phyloP scores from a whole-genome alignment of 2,329 filamentous ascomycete genomes.

The Incumbomyces delicatus region DNA sequence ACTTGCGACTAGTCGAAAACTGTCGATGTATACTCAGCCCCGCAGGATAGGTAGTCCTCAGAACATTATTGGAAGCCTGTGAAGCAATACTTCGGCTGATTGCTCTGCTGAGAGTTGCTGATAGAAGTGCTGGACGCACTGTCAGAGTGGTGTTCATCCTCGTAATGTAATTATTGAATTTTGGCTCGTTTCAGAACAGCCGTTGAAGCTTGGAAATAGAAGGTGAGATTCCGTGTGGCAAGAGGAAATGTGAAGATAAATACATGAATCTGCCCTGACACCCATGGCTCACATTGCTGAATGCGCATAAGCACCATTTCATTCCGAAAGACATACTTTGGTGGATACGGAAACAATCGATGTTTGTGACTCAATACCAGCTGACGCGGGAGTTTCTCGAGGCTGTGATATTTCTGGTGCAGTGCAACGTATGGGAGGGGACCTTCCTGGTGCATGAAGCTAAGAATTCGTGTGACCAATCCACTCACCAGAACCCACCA shows the following conservation, averaged over 20 bases:
- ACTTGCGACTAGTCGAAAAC: constrained; percentile 30
- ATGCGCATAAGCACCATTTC: too few species aligned
- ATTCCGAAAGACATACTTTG: too few species aligned
- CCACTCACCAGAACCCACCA: too few species aligned
- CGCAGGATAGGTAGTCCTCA: constrained; percentile 19
- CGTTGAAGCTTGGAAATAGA: background rate
- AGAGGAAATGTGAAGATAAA: too few species aligned
- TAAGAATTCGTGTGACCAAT: too few species aligned
- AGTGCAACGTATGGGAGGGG: constrained; percentile 1
- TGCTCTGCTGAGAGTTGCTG: constrained; percentile 14
- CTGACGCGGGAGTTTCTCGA: background rate
- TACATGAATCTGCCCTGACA: too few species aligned
- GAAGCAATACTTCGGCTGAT: constrained; percentile 10
- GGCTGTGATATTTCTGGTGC: constrained; percentile 6
- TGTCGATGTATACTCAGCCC: constrained; percentile 17
- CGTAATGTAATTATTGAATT: background rate
- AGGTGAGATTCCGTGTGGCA: background rate
- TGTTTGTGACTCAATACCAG: too few species aligned
- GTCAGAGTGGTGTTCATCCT: constrained; percentile 16
- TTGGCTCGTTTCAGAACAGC: too few species aligned
- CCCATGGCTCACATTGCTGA: background rate
- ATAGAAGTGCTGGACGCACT: constrained; percentile 11
- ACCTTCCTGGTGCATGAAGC: background rate
- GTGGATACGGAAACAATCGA: too few species aligned
- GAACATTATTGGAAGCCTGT: constrained; percentile 14